These are phyloP conservation scores for Metschnikowia amazonensis DNA, from an alignment of 805 yeast species.

Conservation along the genomic window DNA sequence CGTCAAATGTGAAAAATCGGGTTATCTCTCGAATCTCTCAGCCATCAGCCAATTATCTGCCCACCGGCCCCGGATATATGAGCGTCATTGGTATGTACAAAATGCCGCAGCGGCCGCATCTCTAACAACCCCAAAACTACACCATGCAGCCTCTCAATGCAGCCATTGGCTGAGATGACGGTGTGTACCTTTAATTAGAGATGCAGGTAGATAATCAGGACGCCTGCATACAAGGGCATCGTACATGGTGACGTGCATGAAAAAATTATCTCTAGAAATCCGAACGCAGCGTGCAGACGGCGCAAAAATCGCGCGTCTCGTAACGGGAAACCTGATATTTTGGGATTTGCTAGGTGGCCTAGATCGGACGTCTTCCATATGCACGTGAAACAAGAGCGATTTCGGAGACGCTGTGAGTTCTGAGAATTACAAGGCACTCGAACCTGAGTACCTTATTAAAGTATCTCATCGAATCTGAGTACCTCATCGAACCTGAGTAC, in stretches of 20 bases:
- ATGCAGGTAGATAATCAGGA: neutral
- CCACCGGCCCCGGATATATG: neutral
- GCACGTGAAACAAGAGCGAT: neutral
- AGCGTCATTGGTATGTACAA: neutral
- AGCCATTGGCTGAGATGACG: neutral
- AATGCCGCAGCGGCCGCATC: neutral
- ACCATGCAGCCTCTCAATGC: neutral
- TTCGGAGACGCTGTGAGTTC: too few relatives aligned
- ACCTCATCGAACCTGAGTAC: too few relatives aligned
- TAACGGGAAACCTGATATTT: neutral
- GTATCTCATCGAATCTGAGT: too few relatives aligned
- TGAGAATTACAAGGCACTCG: too few relatives aligned
- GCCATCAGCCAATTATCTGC: neutral
- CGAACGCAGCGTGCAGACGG: conserved; percentile 1
- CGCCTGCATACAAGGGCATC: neutral
- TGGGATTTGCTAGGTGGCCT: too few relatives aligned
- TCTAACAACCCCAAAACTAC: neutral
- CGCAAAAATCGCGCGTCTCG: neutral
- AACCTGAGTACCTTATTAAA: too few relatives aligned
- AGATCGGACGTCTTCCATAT: neutral
- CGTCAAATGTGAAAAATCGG: neutral
- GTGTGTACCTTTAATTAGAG: neutral
- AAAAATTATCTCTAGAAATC: conserved; percentile 4
- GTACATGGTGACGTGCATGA: conserved; percentile 3
- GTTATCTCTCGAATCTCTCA: conserved; percentile 2